phyloP scores from a whole-genome alignment of 2,329 filamentous ascomycete genomes.

The Trichoderma polysporum region DNA sequence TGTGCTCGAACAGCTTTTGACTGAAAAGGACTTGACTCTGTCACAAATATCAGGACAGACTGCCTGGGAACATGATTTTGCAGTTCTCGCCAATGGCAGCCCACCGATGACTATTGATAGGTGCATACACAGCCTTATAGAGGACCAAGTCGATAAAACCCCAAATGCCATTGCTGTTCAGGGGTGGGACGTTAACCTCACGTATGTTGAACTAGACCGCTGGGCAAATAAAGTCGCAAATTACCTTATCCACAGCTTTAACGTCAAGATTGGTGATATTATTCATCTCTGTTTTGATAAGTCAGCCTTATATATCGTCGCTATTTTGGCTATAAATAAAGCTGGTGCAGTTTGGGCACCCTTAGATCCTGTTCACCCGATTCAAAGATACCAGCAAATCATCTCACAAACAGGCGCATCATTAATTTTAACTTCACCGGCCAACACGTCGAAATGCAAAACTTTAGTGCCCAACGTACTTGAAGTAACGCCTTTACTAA shows the following conservation, averaged over 20 bases:
- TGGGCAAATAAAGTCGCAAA: constrained; percentile 15
- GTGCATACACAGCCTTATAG: constrained; percentile 10
- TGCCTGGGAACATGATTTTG: neutral
- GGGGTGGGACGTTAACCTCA: constrained; percentile 31
- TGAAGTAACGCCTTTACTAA: neutral
- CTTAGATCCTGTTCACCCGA: constrained; percentile 14
- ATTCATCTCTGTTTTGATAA: constrained; percentile 20
- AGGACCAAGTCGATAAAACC: neutral
- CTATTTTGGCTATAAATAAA: constrained; percentile 22
- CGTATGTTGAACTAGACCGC: constrained; percentile 36
- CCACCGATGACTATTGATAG: neutral
- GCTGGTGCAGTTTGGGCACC: constrained; percentile 23
- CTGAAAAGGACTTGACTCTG: neutral
- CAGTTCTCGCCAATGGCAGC: neutral
- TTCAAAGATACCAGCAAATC: neutral
- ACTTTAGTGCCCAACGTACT: neutral
- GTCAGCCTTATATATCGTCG: constrained; percentile 21
- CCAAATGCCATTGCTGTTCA: neutral
- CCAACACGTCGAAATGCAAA: neutral
- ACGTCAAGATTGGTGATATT: constrained; percentile 21
- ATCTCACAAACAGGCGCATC: neutral
- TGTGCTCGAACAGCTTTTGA: too few relatives aligned
- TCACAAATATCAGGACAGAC: neutral
- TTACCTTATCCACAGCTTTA: neutral
- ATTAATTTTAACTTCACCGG: neutral